These are phyloP conservation scores for Fusarium penzigii DNA, from an alignment of 2,329 filamentous ascomycete species.

Conservation along the genomic window DNA sequence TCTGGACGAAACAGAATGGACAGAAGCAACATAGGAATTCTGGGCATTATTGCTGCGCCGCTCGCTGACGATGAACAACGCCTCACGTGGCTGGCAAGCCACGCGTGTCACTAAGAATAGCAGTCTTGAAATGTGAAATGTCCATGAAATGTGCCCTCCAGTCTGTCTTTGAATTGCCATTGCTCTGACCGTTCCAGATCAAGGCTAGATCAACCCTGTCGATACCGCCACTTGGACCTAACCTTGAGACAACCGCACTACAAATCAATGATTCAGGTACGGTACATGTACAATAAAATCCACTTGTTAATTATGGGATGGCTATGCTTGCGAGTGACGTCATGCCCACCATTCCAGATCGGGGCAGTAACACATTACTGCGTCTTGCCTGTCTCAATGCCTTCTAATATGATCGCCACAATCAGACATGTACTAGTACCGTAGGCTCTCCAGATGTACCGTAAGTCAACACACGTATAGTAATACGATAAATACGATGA, in stretches of 20 bases:
- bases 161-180: no score
- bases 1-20: background rate
- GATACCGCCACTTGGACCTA: no score
- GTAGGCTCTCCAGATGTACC: background rate
- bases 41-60: background rate
- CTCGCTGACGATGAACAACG: background rate
- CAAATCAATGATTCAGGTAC: background rate
- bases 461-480: background rate
- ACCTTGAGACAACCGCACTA: no score
- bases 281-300: no score
- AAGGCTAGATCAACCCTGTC: background rate
- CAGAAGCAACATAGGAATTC: background rate
- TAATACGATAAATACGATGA: no score
- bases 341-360: no score
- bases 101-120: background rate
- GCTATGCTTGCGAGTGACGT: no score
- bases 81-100: background rate
- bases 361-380: no score
- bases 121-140: background rate
- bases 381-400: no score
- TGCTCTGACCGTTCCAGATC: background rate
- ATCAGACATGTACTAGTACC: background rate
- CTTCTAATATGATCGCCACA: background rate
- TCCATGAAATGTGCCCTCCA: background rate
- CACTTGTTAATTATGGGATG: no score